These are phyloP conservation scores for Paramecium primaurelia DNA, from an alignment of 73 alveolate species.

Conservation along the genomic window DNA sequence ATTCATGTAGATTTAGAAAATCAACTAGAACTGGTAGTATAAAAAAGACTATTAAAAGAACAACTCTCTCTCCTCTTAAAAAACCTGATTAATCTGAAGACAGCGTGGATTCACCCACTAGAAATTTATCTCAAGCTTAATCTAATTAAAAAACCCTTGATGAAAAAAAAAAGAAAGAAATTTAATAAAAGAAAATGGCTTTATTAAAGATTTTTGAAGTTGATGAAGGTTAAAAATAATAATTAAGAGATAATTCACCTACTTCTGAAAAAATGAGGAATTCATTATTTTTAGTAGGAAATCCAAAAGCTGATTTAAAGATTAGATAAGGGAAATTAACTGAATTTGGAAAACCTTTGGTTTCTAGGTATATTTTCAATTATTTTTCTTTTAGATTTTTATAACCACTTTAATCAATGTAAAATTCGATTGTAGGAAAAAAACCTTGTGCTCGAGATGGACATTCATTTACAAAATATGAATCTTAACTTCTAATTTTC, in stretches of 20 bases:
- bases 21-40: conserved; percentile 24
- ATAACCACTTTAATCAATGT: conserved; percentile 20
- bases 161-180: conserved; percentile 48
- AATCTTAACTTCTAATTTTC: conserved; percentile 69
- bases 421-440: conserved; percentile 60
- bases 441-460: conserved; percentile 91
- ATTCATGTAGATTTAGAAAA: not conserved
- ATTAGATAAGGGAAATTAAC: conserved; percentile 41
- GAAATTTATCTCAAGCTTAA: conserved; percentile 31
- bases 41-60: conserved; percentile 41
- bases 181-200: not conserved
- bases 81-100: conserved; percentile 55
- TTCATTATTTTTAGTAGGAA: conserved; percentile 40
- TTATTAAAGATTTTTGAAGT: conserved; percentile 50
- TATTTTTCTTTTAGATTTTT: conserved; percentile 22
- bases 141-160: conserved; percentile 20
- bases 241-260: conserved; percentile 40
- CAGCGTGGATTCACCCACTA: conserved; percentile 15
- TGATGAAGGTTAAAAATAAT: not conserved
- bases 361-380: not conserved
- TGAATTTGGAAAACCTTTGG: conserved; percentile 55
- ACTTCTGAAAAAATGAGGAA: conserved; percentile 60
- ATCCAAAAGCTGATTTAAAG: conserved; percentile 55
- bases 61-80: conserved; percentile 11
- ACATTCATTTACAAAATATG: conserved; percentile 68